phyloP scores from a whole-genome alignment of 352 stramenopile genomes.

The Globisporangium sylvaticum region DNA sequence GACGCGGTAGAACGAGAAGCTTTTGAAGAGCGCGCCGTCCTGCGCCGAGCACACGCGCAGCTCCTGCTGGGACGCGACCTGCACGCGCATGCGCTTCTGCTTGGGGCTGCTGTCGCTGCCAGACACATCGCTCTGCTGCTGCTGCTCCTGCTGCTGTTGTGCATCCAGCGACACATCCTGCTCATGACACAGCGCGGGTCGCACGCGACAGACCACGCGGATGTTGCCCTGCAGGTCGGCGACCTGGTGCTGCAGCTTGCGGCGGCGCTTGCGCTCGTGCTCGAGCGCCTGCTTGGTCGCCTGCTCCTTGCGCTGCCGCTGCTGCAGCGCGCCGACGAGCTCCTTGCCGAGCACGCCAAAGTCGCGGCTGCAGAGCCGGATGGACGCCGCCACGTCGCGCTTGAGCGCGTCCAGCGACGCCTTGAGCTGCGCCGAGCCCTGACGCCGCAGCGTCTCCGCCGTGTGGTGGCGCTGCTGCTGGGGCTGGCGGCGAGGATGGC shows the following conservation, averaged over 20 bases:
- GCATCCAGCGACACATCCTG: conserved; percentile 11
- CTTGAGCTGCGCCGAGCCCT: conserved; percentile 33
- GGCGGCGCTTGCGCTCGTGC: conserved; percentile 44
- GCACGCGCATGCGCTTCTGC: conserved; percentile 18
- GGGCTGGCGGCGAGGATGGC: background rate
- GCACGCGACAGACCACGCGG: conserved; percentile 79
- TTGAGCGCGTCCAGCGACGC: conserved; percentile 42
- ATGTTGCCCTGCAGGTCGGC: conserved; percentile 55
- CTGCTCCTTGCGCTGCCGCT: conserved; percentile 32
- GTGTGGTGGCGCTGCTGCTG: background rate
- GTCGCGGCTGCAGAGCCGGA: conserved; percentile 67
- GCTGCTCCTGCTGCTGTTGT: conserved; percentile 13
- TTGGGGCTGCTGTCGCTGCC: conserved; percentile 13
- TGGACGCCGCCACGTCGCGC: conserved; percentile 59
- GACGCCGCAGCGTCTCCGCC: conserved; percentile 13
- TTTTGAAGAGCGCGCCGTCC: conserved; percentile 57
- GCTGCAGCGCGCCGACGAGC: conserved; percentile 43
- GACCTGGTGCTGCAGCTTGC: conserved; percentile 41
- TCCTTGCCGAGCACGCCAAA: conserved; percentile 65
- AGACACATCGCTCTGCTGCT: background rate
- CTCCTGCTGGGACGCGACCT: conserved; percentile 19
- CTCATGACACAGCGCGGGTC: conserved; percentile 26
- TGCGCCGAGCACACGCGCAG: conserved; percentile 28
- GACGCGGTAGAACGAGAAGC: conserved; percentile 86
- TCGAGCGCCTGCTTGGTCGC: conserved; percentile 34